Conservation (phyloP, 1,139 yeast species). For the Pichia sp. region DNA sequence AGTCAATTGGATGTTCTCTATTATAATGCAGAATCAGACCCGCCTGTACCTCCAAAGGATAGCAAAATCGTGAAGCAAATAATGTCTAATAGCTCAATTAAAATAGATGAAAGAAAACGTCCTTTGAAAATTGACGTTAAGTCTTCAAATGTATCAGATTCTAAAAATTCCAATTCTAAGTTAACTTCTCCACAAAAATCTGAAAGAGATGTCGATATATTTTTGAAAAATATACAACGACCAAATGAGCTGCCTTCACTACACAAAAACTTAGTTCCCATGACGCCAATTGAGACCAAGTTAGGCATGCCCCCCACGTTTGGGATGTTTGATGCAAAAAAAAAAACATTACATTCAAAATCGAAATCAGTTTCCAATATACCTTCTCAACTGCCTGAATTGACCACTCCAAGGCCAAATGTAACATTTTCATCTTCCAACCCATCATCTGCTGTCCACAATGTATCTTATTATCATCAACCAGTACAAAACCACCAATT, state of each 20-base stretch:
- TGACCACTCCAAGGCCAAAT: not conserved
- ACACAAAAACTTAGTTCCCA: not conserved
- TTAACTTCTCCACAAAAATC: conserved; percentile 8
- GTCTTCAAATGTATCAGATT: conserved; percentile 1
- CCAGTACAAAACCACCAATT: conserved; percentile 3
- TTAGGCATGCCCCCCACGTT: conserved; percentile 8
- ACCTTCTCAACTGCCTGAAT: not conserved
- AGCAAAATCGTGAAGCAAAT: not conserved
- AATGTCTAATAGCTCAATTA: not conserved
- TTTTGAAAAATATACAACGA: not conserved
- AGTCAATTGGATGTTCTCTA: conserved; percentile 35
- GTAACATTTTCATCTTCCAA: not conserved
- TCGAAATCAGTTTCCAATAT: conserved; percentile 6
- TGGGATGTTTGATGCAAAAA: conserved; percentile 11
- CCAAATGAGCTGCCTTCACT: not conserved
- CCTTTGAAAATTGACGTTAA: conserved; percentile 7
- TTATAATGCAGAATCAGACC: conserved; percentile 25
- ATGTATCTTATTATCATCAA: not conserved
- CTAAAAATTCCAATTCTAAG: conserved; percentile 14
- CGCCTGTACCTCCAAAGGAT: conserved; percentile 22
- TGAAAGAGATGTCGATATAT: not conserved
- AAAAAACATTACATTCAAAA: conserved; percentile 1
- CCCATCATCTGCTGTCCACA: not conserved
- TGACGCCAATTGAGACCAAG: not conserved
- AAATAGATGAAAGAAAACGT: not conserved